These are phyloP conservation scores for Fomitopsis pulvina DNA, from an alignment of 768 basidiomycete genomes.

Conservation along the genomic window DNA sequence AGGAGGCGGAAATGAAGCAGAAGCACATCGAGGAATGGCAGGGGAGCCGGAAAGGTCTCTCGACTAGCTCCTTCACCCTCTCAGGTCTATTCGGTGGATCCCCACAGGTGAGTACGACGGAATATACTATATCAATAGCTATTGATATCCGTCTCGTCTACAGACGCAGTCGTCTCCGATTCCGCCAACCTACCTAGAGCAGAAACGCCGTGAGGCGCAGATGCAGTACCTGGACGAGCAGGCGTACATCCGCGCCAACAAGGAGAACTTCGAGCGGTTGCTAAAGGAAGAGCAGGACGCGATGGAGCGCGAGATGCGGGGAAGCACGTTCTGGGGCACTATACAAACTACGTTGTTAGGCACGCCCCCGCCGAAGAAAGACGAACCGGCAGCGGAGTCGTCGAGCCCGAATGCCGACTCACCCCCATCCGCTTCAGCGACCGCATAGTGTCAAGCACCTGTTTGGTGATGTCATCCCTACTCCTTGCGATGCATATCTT, in stretches of 20 bases:
- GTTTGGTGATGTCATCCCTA: too few species aligned
- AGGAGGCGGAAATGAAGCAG: conserved; percentile 78
- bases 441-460: too few species aligned
- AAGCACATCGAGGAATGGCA: conserved; percentile 81
- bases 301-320: conserved; percentile 41
- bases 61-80: conserved; percentile 36
- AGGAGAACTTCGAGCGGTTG: conserved; percentile 40
- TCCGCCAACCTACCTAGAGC: conserved; percentile 46
- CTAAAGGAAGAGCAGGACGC: conserved; percentile 48
- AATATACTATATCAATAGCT: background rate
- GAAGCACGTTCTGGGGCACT: conserved; percentile 29
- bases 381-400: background rate
- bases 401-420: too few species aligned
- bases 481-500: too few species aligned
- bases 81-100: conserved; percentile 35
- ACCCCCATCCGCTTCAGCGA: too few species aligned
- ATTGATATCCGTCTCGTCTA: background rate
- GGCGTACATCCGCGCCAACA: conserved; percentile 44
- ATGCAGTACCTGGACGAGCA: conserved; percentile 45
- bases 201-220: conserved; percentile 46
- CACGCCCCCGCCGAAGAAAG: conserved; percentile 8
- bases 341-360: conserved; percentile 13
- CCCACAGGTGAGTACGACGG: conserved; percentile 25
- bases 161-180: conserved; percentile 24
- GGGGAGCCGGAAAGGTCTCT: conserved; percentile 31